Percentiles rank a stretch among this genome's conserved stretches.
These are phyloP conservation scores for Lenzites betulinus DNA, from an alignment of 768 basidiomycete genomes.

Conservation along the genomic window DNA sequence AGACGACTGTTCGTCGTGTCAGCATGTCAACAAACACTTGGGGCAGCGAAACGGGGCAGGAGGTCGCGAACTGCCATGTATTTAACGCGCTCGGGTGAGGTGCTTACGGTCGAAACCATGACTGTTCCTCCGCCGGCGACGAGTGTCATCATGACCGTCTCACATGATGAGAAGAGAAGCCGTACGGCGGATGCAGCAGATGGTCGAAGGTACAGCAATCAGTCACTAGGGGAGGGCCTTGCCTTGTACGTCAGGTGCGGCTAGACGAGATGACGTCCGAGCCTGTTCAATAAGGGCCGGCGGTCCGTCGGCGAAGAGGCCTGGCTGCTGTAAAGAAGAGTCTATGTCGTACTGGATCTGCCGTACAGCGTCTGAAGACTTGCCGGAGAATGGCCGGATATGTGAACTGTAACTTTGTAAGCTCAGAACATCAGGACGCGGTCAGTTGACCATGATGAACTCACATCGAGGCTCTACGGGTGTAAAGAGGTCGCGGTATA, in stretches of 20 bases:
- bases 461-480: background rate
- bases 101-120: background rate
- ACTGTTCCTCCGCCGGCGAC: background rate
- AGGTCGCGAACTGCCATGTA: background rate
- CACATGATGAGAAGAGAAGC: conserved; percentile 4
- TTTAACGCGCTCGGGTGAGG: background rate
- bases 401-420: background rate
- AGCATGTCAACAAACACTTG: conserved; percentile 4
- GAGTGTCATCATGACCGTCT: conserved; percentile 1
- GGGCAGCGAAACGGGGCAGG: background rate
- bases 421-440: conserved; percentile 2
- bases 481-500: conserved; percentile 6
- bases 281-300: conserved; percentile 5
- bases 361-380: background rate
- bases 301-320: conserved; percentile 11
- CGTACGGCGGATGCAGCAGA: conserved; percentile 2
- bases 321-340: background rate
- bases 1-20: conserved; percentile 5
- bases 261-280: conserved; percentile 9
- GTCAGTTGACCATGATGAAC: conserved; percentile 1
- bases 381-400: conserved; percentile 7
- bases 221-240: background rate
- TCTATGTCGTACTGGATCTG: background rate
- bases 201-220: conserved; percentile 1
- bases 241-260: conserved; percentile 4